Evolutionary conservation across 805 yeast species (phyloP), one percentile per base, ranked within the genome.

Genomic region (Suhomyces emberorum): DNA sequence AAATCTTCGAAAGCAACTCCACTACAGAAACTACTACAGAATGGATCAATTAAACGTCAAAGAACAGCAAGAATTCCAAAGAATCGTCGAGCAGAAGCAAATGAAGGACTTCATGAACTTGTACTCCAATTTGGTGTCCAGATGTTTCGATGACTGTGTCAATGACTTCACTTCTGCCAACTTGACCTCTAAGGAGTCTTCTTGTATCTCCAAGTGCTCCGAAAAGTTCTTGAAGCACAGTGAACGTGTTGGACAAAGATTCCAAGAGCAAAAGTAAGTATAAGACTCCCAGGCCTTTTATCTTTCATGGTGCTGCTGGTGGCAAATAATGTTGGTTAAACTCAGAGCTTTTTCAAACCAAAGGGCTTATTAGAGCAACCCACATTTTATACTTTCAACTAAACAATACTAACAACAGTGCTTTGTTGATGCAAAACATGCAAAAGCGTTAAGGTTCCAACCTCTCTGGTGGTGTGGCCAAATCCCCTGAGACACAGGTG

Each of bases 71-170:
- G 91, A 88, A 54, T 91, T 91, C 69, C 96, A 88, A 69, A 89
- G 83, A 64, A 71, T 91, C 47, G 95, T 91, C 47, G 98, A 91
- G 70, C 89, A 85, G 62, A 91, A 91, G 75, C 98, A 91, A 70
- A 89, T 93, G 96, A 86, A 85, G 67, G 98, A 91, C 65, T 93
- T 91, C 82, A 91, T 93, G 98, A 83, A 93, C 62, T 79, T 79
- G 41, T 93, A 93, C 77, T 88, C 98, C 47, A 83, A 84, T 61
- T 77, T 93, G 54, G 98, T 93, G 36, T 95, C 91, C 66, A 84
- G 95, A 73, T 93, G 99, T 73, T 93, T 93, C 73, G 79, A 79
- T 43, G 98, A 93, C 70, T 93, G 99, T 72, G 96, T 93, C 60
- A 91, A 89, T 63, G 98, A 93, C 65, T 91, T 93, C 79, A 93